These are phyloP conservation scores for Cornus florida DNA, from an alignment of 148 eudicot species.

Conservation along the genomic window DNA sequence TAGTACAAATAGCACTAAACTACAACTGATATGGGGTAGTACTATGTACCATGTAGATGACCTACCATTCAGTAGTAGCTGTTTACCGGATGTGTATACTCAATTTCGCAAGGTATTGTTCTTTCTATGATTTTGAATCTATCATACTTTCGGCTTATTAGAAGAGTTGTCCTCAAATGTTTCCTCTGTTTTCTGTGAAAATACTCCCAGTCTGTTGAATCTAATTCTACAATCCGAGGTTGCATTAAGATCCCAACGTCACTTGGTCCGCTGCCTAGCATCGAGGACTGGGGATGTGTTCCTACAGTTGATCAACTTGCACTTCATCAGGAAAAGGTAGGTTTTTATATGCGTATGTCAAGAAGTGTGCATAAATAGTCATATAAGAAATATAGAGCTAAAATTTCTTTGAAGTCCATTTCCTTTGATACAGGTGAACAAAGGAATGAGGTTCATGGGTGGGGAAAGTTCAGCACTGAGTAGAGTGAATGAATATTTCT, in stretches of 20 bases:
- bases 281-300: conserved; percentile 78
- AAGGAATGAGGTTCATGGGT: conserved; percentile 69
- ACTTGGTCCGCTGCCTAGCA: conserved; percentile 67
- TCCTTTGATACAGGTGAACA: conserved; percentile 46
- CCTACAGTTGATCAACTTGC: conserved; percentile 63
- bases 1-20: conserved; percentile 25
- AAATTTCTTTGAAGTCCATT: not conserved
- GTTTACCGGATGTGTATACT: conserved; percentile 80
- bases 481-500: conserved; percentile 83
- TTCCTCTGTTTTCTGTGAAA: conserved; percentile 10
- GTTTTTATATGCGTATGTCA: conserved; percentile 5
- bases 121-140: not conserved
- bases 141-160: not conserved
- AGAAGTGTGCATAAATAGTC: not conserved
- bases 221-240: conserved; percentile 58
- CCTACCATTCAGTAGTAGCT: conserved; percentile 57
- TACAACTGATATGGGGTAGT: conserved; percentile 80
- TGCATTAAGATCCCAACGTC: conserved; percentile 68
- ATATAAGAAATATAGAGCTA: not conserved
- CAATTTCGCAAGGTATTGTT: conserved; percentile 76
- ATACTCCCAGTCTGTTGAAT: conserved; percentile 64
- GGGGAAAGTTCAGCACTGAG: conserved; percentile 86
- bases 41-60: conserved; percentile 87
- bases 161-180: conserved; percentile 4
- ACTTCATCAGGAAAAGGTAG: conserved; percentile 55